These are phyloP conservation scores for Protostelium mycophagum DNA, from an alignment of 78 protist species.

Conservation along the genomic window DNA sequence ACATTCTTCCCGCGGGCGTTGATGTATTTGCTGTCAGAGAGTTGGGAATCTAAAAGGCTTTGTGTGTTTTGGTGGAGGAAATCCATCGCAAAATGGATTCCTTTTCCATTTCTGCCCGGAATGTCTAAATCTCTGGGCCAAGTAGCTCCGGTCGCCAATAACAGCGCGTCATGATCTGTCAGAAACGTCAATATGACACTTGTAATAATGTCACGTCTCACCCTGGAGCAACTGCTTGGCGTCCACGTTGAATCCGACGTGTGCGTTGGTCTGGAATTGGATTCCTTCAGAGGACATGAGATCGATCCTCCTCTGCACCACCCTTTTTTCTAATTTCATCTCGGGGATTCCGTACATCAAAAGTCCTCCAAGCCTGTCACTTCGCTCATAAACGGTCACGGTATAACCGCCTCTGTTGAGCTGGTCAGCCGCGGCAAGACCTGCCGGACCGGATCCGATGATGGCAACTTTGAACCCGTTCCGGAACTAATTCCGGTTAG, in stretches of 20 bases:
- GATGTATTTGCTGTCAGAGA: constrained; percentile 14
- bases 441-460: constrained; percentile 88
- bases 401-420: constrained; percentile 73
- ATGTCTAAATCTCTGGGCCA: constrained; percentile 73
- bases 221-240: neutral
- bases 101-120: constrained; percentile 69
- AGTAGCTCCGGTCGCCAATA: constrained; percentile 75
- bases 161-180: constrained; percentile 33
- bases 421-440: constrained; percentile 79
- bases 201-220: neutral
- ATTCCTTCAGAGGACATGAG: constrained; percentile 71
- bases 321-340: constrained; percentile 80
- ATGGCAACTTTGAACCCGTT: constrained; percentile 77
- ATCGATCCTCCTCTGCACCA: constrained; percentile 73
- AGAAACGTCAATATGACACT: neutral
- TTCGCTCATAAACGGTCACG: constrained; percentile 81
- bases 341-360: constrained; percentile 86
- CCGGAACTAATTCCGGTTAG: constrained; percentile 9
- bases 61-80: constrained; percentile 26
- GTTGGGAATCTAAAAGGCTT: constrained; percentile 5
- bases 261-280: constrained; percentile 18
- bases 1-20: constrained; percentile 72
- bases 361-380: constrained; percentile 78
- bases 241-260: constrained; percentile 30
- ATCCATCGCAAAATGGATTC: constrained; percentile 83